Evolutionary conservation across 805 yeast species (phyloP), one percentile per base, ranked within the genome.

Genomic region (Pichia manshurica): DNA sequence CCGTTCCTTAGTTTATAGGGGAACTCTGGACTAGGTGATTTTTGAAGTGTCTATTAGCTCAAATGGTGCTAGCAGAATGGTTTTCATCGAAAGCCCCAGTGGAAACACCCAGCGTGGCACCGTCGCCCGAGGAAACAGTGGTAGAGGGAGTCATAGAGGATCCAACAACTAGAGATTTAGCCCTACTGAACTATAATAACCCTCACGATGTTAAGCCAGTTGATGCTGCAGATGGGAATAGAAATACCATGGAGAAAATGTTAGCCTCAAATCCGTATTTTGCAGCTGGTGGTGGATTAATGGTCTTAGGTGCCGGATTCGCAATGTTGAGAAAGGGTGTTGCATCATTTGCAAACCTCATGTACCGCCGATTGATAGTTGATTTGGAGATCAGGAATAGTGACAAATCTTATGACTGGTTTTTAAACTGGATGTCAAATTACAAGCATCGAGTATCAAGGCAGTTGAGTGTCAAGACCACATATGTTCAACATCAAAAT

Each of bases 231-330:
- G 31, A n/a, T 3, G 16, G 49, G 1, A 16, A 43, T 10, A 12
- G 6, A 17, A 31, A 22, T 36, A 1, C 36, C n/a, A 37, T 60
- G 3, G 44, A 75, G 37, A 80, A 78, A 47, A 76, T 80, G 2
- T 25, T 63, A 22, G 47, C 58, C 1, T 54, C 61, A 33, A 91
- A 91, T 62, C 98, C 97, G n/a, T 89, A 88, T 64, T 91, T 93
- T 70, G 93, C 97, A 1, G 99, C 98, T 0, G 99, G 99, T 59
- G 96, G 97, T 57, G 99, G 99, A 0, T 71, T 93, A 36, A 93
- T 93, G 99, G 71, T 90, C 3, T 70, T 93, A 2, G 99, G 99
- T n/a, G 89, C 96, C 0, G 84, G 82, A 1, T 66, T 93, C 31
- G 95, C 96, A 0, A 56, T 88, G 7, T 81, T 87, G 0, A 72